Evolutionary conservation across 2,329 filamentous ascomycete genomes (phyloP).

Genomic region (Neonectria magnoliae): DNA sequence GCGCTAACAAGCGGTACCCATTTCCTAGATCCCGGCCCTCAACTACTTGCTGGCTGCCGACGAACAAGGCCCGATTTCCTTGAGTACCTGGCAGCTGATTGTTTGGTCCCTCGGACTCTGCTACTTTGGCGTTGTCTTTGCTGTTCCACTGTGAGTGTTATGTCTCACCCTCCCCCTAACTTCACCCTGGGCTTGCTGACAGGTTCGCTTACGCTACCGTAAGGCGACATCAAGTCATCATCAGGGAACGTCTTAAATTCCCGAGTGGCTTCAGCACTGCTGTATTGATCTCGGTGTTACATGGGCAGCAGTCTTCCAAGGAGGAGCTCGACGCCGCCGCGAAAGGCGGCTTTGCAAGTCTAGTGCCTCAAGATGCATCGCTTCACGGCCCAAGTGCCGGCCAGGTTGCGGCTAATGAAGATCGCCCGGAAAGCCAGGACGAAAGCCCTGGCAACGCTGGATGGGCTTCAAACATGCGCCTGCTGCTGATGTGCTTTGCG

Average conservation of each 20-base stretch:
- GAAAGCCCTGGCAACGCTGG: slow-evolving; percentile 45
- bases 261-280: slow-evolving; percentile 96
- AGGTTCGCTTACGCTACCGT: not conserved
- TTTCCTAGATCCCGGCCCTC: slow-evolving; percentile 79
- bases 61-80: slow-evolving; percentile 79
- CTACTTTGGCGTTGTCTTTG: slow-evolving; percentile 97
- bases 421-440: slow-evolving; percentile 46
- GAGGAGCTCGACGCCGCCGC: slow-evolving; percentile 49
- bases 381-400: slow-evolving; percentile 38
- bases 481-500: slow-evolving; percentile 66
- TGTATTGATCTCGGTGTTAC: slow-evolving; percentile 88
- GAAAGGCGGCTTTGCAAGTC: slow-evolving; percentile 55
- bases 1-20: not conserved
- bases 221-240: slow-evolving; percentile 86
- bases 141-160: slow-evolving; percentile 77
- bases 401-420: slow-evolving; percentile 36
- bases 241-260: slow-evolving; percentile 91
- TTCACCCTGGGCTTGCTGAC: slow-evolving; percentile 7
- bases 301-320: slow-evolving; percentile 64
- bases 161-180: not conserved
- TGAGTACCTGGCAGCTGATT: slow-evolving; percentile 81
- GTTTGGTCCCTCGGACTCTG: slow-evolving; percentile 93
- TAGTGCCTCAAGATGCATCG: slow-evolving; percentile 48
- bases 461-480: slow-evolving; percentile 60
- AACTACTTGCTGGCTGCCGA: slow-evolving; percentile 82